Conservation (phyloP, 768 basidiomycete genomes). For the Paxillus rubicundulus region DNA sequence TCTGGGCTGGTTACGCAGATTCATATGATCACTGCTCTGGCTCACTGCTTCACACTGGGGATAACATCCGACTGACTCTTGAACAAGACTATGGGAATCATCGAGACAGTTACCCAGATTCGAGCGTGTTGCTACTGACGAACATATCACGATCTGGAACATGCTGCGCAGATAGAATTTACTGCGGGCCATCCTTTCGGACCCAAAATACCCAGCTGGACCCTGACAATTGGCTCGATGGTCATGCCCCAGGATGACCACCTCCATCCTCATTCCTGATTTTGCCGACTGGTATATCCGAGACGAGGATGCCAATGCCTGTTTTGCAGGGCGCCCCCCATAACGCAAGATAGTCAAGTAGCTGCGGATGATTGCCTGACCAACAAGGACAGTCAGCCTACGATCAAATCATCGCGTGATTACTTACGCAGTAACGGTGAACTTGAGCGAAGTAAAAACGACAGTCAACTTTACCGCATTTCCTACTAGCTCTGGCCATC, state of each 20-base stretch:
- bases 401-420: background rate
- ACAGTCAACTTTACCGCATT: slow-evolving; percentile 32
- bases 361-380: slow-evolving; percentile 27
- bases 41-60: background rate
- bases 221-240: too few relatives aligned
- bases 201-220: background rate
- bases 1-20: background rate
- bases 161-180: background rate
- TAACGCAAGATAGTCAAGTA: slow-evolving; percentile 6
- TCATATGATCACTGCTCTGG: background rate
- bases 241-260: too few relatives aligned
- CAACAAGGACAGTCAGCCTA: background rate
- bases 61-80: background rate
- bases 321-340: background rate
- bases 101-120: background rate
- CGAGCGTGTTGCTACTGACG: background rate
- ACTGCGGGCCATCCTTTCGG: background rate
- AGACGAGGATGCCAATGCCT: too few relatives aligned
- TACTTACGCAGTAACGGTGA: slow-evolving; percentile 32
- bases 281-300: too few relatives aligned
- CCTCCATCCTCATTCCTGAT: too few relatives aligned
- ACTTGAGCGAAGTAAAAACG: slow-evolving; percentile 35
- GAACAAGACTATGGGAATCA: background rate
- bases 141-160: background rate
- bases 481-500: slow-evolving; percentile 32